Base-by-base conservation (phyloP, 2,329 filamentous ascomycete species). In the Paramyrothecium roridum region DNA sequence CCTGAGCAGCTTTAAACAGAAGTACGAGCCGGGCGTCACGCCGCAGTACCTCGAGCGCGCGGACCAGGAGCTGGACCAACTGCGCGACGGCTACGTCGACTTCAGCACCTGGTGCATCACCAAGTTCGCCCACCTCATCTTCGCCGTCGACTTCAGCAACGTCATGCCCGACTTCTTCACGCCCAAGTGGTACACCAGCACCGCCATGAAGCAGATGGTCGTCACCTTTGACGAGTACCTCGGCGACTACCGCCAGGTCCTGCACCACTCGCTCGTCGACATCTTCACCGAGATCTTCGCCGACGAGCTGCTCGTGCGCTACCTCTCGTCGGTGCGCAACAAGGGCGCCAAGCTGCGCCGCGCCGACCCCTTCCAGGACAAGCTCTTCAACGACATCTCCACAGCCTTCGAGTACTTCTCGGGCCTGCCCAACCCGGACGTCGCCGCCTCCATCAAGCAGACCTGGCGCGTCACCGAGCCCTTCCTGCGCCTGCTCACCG, bases 181-280 rank as follows among this genome's bases (percentile, higher is more conserved):
- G 0, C 80, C 86, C 10, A 84, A 85, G 59, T 99, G 95, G 95
- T 99, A 99, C 74, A 77, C 82, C 46, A 85, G 86, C 65, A 91
- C 88, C 45, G 88, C 90, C 54, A 93, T 99, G 85, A 92, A 92
- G 66, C 91, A 93, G 64, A 96, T 99, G 78, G 89, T 92, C 49
- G 91, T 89, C 23, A 99, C 95, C 0, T 93, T 99, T 68, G 91
- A 96, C 63, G 95, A 98, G 74, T 99, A 99, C 75, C 83, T 98
- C 63, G 76, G 82, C 66, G 93, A 99, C 74, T 97, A 97, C 77
- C 83, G 86, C 57, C 80, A 85, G 52, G 89, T 96, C 20, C 82
- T 97, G 30, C 91, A 97, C 74, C 88, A 91, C 62, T 92, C 90
- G 3, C 83, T 98, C 8, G 85, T 90, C 55, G 93, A 97, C 69